Conservation (phyloP, 495 filamentous ascomycete species). For the Neurospora sp. region DNA sequence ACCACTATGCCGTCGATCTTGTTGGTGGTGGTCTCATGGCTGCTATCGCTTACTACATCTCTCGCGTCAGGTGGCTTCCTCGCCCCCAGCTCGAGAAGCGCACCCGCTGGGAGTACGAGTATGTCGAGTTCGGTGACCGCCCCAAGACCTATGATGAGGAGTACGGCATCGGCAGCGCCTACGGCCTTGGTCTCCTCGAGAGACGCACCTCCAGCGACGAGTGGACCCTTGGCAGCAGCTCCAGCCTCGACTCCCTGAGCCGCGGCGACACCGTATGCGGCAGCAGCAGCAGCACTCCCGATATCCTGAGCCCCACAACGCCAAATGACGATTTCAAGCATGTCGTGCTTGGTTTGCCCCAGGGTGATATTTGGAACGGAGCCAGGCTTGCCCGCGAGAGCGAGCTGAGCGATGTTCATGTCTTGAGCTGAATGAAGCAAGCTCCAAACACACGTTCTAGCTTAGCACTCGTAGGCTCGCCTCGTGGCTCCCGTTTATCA, state of each 20-base stretch:
- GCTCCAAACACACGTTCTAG: not conserved
- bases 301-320: conserved; percentile 31
- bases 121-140: conserved; percentile 63
- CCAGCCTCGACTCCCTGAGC: conserved; percentile 26
- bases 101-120: conserved; percentile 93
- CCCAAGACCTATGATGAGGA: conserved; percentile 29
- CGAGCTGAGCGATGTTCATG: conserved; percentile 21
- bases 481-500: not conserved
- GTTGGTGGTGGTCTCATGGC: conserved; percentile 77
- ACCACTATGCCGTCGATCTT: conserved; percentile 91
- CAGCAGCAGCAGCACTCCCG: conserved; percentile 26
- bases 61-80: conserved; percentile 70
- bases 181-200: conserved; percentile 24
- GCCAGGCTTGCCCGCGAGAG: conserved; percentile 13
- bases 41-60: conserved; percentile 67
- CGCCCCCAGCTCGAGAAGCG: conserved; percentile 70
- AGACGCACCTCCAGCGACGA: conserved; percentile 23
- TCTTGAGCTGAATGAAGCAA: conserved; percentile 12
- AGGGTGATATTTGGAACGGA: conserved; percentile 23
- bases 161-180: conserved; percentile 14
- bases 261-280: conserved; percentile 25
- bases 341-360: conserved; percentile 11
- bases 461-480: not conserved
- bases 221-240: conserved; percentile 36
- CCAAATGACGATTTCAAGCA: conserved; percentile 18